A percentile compares a stretch with the other conserved stretches of the same genome.
phyloP scores from a whole-genome alignment of 225 moss, liverwort and hornwort species.

The Bryoerythrophyllum caledonicum region DNA sequence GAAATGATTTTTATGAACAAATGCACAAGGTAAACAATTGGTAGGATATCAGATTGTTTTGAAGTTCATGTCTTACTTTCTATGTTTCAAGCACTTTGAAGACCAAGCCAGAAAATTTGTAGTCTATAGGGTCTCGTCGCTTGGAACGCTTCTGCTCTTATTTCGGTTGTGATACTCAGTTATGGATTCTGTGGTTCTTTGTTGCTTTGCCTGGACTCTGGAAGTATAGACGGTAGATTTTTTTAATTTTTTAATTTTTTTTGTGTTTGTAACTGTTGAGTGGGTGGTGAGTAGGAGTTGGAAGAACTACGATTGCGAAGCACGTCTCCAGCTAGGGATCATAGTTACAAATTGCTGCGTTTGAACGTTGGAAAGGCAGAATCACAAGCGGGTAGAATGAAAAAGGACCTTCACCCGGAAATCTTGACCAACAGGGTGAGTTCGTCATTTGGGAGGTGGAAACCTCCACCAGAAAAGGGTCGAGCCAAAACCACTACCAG shows the following conservation, averaged over 20 bases:
- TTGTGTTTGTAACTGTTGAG: constrained; percentile 20
- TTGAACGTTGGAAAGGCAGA: constrained; percentile 35
- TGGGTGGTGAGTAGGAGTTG: constrained; percentile 43
- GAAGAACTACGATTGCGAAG: constrained; percentile 40
- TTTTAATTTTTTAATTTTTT: not conserved
- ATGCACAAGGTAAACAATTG: constrained; percentile 43
- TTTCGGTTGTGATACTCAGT: not conserved
- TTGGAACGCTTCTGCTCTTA: not conserved
- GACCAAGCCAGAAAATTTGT: not conserved
- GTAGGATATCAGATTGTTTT: not conserved
- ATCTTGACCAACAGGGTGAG: not conserved
- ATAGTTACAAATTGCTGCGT: constrained; percentile 39
- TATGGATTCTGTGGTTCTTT: not conserved
- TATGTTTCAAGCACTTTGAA: not conserved
- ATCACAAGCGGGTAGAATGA: constrained; percentile 19
- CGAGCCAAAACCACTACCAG: constrained; percentile 10
- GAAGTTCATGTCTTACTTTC: not conserved
- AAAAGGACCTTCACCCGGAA: not conserved
- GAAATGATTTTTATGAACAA: constrained; percentile 43
- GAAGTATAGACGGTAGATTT: not conserved
- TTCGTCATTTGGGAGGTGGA: constrained; percentile 33
- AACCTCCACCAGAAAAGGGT: not conserved
- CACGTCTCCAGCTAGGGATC: constrained; percentile 33
- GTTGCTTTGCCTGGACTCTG: not conserved
- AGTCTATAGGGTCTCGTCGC: not conserved